phyloP scores from a whole-genome alignment of 768 basidiomycete genomes.

The Collybiopsis luxurians region DNA sequence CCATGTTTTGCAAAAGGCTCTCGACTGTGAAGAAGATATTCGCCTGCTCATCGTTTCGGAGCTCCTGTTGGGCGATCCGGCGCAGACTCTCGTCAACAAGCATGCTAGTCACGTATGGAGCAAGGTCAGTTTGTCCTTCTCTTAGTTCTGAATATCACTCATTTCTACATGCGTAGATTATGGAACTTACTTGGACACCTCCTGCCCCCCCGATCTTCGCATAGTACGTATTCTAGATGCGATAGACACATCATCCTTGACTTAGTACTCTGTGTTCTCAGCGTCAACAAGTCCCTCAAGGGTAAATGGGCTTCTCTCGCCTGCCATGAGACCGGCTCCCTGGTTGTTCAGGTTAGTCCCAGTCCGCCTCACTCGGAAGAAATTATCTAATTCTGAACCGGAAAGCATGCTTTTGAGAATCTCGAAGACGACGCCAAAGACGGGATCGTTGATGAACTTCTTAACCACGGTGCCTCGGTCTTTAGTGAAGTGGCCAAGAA shows the following conservation, averaged over 20 bases:
- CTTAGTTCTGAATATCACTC: slow-evolving; percentile 11
- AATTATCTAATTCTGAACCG: slow-evolving; percentile 6
- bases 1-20: slow-evolving; percentile 85
- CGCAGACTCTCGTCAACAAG: slow-evolving; percentile 84
- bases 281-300: slow-evolving; percentile 84
- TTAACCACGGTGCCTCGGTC: slow-evolving; percentile 63
- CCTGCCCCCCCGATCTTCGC: slow-evolving; percentile 88
- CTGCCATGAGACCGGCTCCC: slow-evolving; percentile 87
- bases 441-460: slow-evolving; percentile 80
- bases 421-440: slow-evolving; percentile 82
- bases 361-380: not conserved
- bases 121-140: slow-evolving; percentile 48
- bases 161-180: slow-evolving; percentile 52
- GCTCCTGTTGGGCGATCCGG: slow-evolving; percentile 79
- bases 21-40: slow-evolving; percentile 89
- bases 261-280: slow-evolving; percentile 22
- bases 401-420: slow-evolving; percentile 81
- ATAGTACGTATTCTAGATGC: slow-evolving; percentile 48
- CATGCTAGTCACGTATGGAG: slow-evolving; percentile 93
- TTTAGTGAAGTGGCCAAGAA: slow-evolving; percentile 81
- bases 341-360: slow-evolving; percentile 75
- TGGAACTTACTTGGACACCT: slow-evolving; percentile 86
- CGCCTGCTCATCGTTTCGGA: slow-evolving; percentile 81
- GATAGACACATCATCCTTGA: slow-evolving; percentile 3
- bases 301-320: slow-evolving; percentile 89